A percentile compares a stretch with the other conserved stretches of the same genome.
phyloP scores from a whole-genome alignment of 1,284 basidiomycete species.

The Ustilago loliicola region DNA sequence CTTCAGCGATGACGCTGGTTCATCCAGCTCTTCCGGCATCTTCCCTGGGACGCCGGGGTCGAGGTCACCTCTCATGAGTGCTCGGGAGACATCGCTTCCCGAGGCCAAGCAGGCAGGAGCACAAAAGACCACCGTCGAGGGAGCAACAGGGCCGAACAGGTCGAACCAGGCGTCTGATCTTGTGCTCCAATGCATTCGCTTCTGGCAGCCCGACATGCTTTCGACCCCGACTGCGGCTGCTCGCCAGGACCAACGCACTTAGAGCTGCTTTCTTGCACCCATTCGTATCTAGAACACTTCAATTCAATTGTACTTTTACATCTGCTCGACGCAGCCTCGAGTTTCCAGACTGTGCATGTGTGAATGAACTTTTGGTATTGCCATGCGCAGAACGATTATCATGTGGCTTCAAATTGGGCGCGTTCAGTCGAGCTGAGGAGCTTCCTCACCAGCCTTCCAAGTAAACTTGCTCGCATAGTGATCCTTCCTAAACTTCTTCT shows the following conservation, averaged over 20 bases:
- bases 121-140: background rate
- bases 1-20: constrained; percentile 26
- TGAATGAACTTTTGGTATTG: background rate
- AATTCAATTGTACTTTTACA: background rate
- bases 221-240: background rate
- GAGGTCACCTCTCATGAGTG: constrained; percentile 14
- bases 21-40: constrained; percentile 6
- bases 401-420: background rate
- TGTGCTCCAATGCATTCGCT: constrained; percentile 35
- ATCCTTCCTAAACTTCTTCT: constrained; percentile 57
- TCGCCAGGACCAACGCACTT: background rate
- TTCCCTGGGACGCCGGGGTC: constrained; percentile 20
- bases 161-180: constrained; percentile 27
- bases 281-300: background rate
- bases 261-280: background rate
- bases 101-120: background rate
- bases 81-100: background rate
- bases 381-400: background rate
- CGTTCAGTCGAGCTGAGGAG: constrained; percentile 40
- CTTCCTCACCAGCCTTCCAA: constrained; percentile 62
- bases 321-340: background rate
- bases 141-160: constrained; percentile 4
- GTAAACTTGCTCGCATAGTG: constrained; percentile 63
- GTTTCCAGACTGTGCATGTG: background rate
- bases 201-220: constrained; percentile 39